These are phyloP conservation scores for Perkinsus marinus DNA, from an alignment of 169 alveolate genomes.

Conservation along the genomic window DNA sequence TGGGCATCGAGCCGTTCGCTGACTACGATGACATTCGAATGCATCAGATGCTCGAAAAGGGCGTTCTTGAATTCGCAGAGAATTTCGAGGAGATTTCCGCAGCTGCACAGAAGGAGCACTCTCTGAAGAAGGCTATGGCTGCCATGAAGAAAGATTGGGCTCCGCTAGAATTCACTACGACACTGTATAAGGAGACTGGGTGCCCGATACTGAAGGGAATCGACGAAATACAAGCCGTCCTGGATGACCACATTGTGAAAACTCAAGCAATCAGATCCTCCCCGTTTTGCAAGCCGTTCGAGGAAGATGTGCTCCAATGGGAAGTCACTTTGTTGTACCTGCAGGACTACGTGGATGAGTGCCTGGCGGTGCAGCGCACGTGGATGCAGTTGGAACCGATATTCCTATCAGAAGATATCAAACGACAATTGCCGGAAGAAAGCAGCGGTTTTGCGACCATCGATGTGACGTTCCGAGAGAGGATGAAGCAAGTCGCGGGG, in stretches of 20 bases:
- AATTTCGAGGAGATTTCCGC: constrained; percentile 36
- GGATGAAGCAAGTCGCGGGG: background rate
- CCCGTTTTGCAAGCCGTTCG: constrained; percentile 57
- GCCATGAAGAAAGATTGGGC: constrained; percentile 65
- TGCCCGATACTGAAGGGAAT: constrained; percentile 53
- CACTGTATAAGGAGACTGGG: constrained; percentile 47
- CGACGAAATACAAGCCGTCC: constrained; percentile 51
- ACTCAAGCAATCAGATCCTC: constrained; percentile 61
- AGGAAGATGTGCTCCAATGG: constrained; percentile 61
- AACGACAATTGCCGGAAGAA: constrained; percentile 46
- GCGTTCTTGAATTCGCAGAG: constrained; percentile 19
- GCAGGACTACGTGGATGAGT: constrained; percentile 27
- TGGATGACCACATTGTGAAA: constrained; percentile 65
- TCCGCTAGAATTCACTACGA: constrained; percentile 37
- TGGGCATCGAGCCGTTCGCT: constrained; percentile 2
- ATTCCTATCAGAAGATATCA: constrained; percentile 56
- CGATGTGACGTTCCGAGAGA: background rate
- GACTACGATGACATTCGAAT: constrained; percentile 13
- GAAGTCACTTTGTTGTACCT: constrained; percentile 52
- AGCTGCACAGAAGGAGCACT: constrained; percentile 39
- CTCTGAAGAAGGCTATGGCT: constrained; percentile 23
- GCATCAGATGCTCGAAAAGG: constrained; percentile 6
- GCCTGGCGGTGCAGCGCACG: constrained; percentile 11
- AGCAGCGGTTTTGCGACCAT: constrained; percentile 8
- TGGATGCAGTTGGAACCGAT: constrained; percentile 42